These are phyloP conservation scores for Lagerstroemia speciosa DNA, from an alignment of 345 rosid genomes.

Conservation along the genomic window DNA sequence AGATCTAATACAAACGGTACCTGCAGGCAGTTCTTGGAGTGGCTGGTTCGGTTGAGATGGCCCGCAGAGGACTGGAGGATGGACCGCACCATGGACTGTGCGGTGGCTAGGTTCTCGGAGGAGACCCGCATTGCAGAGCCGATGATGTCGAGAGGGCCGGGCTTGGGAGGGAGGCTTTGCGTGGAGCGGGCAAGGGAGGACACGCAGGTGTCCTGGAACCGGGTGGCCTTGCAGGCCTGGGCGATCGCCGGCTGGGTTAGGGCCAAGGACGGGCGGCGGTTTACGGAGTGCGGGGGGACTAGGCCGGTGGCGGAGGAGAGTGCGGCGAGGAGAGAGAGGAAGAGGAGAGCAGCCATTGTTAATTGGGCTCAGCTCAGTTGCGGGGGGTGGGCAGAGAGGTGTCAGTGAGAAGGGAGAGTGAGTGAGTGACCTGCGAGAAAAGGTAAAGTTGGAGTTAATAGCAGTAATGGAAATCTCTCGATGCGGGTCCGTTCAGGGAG, in stretches of 20 bases:
- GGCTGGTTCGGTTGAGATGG: constrained; percentile 46
- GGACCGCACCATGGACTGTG: constrained; percentile 43
- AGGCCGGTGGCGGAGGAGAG: constrained; percentile 2
- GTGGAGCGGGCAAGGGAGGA: constrained; percentile 18
- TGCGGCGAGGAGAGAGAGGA: constrained; percentile 1
- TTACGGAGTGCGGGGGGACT: constrained; percentile 1
- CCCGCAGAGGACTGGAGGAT: constrained; percentile 47
- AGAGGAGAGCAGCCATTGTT: constrained; percentile 11
- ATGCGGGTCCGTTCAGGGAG: neutral
- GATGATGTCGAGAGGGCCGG: constrained; percentile 49
- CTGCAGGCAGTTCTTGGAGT: constrained; percentile 40
- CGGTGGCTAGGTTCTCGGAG: constrained; percentile 39
- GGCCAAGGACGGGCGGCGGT: constrained; percentile 5
- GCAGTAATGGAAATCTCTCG: neutral
- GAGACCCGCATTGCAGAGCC: constrained; percentile 59
- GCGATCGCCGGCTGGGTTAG: constrained; percentile 11
- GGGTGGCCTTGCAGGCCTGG: constrained; percentile 35
- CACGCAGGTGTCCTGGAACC: constrained; percentile 26
- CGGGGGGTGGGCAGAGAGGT: neutral
- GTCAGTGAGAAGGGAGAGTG: neutral
- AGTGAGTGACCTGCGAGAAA: too few species aligned
- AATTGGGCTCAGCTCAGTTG: neutral
- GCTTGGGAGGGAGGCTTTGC: neutral
- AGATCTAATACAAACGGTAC: too few species aligned
- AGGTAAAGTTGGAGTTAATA: neutral